phyloP scores from a whole-genome alignment of 2,329 filamentous ascomycete species.

The Sphaerulina vaccinii region DNA sequence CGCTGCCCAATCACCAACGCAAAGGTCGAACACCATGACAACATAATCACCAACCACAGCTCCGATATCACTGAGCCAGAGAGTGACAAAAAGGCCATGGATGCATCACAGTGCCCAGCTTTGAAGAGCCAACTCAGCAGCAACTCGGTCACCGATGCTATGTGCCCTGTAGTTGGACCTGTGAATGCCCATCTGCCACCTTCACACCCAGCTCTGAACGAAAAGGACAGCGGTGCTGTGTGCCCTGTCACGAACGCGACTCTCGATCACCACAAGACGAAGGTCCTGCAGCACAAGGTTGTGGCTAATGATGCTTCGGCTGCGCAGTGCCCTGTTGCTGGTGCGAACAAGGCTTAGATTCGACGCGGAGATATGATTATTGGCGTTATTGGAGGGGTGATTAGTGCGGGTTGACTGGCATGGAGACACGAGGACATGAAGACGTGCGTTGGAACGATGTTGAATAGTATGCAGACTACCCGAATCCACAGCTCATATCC shows the following conservation, averaged over 20 bases:
- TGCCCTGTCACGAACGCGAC: constrained; percentile 48
- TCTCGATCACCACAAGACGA: constrained; percentile 45
- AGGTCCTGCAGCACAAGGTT: constrained; percentile 43
- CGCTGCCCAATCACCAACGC: constrained; percentile 48
- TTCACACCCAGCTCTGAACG: constrained; percentile 42
- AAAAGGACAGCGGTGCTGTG: constrained; percentile 40
- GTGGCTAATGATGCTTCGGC: constrained; percentile 41
- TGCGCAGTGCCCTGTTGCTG: constrained; percentile 45
- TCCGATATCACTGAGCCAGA: constrained; percentile 33
- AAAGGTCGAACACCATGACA: constrained; percentile 47
- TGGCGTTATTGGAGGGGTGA: too few relatives aligned
- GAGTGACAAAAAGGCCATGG: constrained; percentile 27
- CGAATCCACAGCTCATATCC: too few relatives aligned
- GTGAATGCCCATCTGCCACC: constrained; percentile 43
- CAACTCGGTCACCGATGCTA: constrained; percentile 43
- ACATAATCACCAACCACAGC: constrained; percentile 41
- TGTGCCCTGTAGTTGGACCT: constrained; percentile 47
- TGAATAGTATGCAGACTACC: too few relatives aligned
- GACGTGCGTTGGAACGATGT: too few relatives aligned
- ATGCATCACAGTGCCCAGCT: constrained; percentile 44
- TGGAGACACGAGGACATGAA: too few relatives aligned
- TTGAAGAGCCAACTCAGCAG: constrained; percentile 42
- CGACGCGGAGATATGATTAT: not conserved
- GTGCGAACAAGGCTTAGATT: constrained; percentile 19
- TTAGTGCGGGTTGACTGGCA: too few relatives aligned